phyloP scores from a whole-genome alignment of 495 filamentous ascomycete genomes.

The Aspergillus ellipticus region DNA sequence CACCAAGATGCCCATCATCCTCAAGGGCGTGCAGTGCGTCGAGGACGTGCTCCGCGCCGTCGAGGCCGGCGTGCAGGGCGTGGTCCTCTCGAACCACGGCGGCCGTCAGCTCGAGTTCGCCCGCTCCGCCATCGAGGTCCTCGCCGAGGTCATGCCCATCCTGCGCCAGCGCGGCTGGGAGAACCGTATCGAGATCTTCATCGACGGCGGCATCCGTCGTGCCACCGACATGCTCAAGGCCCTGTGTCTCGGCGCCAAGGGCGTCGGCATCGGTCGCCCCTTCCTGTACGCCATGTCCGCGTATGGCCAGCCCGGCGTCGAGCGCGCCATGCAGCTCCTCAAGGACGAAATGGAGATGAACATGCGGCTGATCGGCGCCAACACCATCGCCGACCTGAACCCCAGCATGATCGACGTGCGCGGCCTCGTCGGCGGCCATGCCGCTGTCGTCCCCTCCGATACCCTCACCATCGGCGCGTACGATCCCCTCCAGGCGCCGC shows the following conservation, averaged over 20 bases:
- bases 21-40: conserved; percentile 95
- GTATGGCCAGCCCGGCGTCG: conserved; percentile 83
- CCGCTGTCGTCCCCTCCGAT: conserved; percentile 63
- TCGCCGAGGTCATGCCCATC: conserved; percentile 95
- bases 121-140: conserved; percentile 83
- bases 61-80: conserved; percentile 80
- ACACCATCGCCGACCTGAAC: conserved; percentile 68
- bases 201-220: conserved; percentile 87
- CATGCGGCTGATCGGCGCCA: conserved; percentile 87
- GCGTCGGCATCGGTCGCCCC: conserved; percentile 90
- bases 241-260: conserved; percentile 85
- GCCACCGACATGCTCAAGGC: conserved; percentile 97
- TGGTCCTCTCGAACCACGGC: conserved; percentile 95
- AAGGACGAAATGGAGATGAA: conserved; percentile 99
- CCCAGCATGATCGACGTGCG: conserved; percentile 74
- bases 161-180: conserved; percentile 79
- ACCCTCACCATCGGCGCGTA: conserved; percentile 60
- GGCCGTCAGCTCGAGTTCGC: conserved; percentile 95
- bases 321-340: conserved; percentile 88
- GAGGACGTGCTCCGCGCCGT: conserved; percentile 89
- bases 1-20: conserved; percentile 93
- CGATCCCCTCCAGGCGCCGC: conserved; percentile 60
- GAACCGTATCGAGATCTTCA: conserved; percentile 80
- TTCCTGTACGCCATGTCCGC: conserved; percentile 96
- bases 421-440: conserved; percentile 64